Evolutionary conservation across 2,329 filamentous ascomycete genomes (phyloP).

Genomic region (Fusarium sp.): DNA sequence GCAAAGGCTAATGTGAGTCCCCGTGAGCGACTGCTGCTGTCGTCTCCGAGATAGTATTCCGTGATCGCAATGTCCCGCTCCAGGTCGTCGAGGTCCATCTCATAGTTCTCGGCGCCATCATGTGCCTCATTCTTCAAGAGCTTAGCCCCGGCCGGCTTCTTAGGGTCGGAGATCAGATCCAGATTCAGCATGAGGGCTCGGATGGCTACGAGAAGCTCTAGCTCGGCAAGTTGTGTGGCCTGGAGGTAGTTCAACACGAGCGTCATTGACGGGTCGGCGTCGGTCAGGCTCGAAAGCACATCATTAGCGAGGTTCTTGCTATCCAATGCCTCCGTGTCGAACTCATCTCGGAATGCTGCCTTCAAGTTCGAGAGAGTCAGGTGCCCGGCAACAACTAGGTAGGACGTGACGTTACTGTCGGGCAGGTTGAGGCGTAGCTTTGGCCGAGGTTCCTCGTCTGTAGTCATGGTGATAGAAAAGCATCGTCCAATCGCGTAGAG

Average conservation of each 20-base stretch:
- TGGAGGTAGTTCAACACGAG: constrained; percentile 75
- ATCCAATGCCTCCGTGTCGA: constrained; percentile 58
- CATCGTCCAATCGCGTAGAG: constrained; percentile 72
- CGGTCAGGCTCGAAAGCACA: constrained; percentile 70
- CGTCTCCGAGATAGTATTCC: constrained; percentile 74
- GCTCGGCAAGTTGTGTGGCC: constrained; percentile 72
- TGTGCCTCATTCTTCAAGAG: constrained; percentile 48
- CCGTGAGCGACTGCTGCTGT: constrained; percentile 71
- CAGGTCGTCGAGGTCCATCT: constrained; percentile 69
- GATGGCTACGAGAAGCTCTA: constrained; percentile 75
- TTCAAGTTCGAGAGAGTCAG: constrained; percentile 70
- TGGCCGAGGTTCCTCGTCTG: constrained; percentile 54
- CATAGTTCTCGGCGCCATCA: constrained; percentile 52
- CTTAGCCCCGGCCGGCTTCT: constrained; percentile 48
- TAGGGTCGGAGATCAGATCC: constrained; percentile 64
- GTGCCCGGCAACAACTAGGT: constrained; percentile 71
- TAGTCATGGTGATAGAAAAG: constrained; percentile 63
- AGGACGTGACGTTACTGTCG: constrained; percentile 67
- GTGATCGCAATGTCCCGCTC: constrained; percentile 76
- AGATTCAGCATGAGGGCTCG: constrained; percentile 77
- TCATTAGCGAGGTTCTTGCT: constrained; percentile 67
- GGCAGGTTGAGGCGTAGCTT: constrained; percentile 56
- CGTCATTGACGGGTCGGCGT: constrained; percentile 76
- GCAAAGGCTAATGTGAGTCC: constrained; percentile 76
- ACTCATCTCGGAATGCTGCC: constrained; percentile 66